These are phyloP conservation scores for Corchorus olitorius DNA, from an alignment of 345 rosid species.

Conservation along the genomic window DNA sequence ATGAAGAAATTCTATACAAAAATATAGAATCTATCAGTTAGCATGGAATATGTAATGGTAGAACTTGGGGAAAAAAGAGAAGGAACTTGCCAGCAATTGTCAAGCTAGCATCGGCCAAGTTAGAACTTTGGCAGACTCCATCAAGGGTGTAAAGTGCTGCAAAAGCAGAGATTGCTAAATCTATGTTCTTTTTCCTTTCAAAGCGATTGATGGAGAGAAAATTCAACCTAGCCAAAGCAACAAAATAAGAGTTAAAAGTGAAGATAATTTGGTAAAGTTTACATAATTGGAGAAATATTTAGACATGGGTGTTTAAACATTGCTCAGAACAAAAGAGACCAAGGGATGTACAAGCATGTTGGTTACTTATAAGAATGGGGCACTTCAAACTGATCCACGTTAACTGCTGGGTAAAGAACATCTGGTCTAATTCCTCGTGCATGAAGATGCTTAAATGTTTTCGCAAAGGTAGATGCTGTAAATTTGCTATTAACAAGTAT, in stretches of 20 bases:
- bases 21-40: not conserved
- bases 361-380: conserved; percentile 60
- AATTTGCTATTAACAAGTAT: conserved; percentile 87
- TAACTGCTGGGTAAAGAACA: conserved; percentile 91
- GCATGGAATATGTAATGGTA: not conserved
- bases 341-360: conserved; percentile 37
- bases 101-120: conserved; percentile 52
- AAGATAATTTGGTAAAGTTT: conserved; percentile 1
- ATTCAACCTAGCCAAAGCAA: conserved; percentile 57
- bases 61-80: not conserved
- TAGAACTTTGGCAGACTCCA: conserved; percentile 24
- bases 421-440: conserved; percentile 67
- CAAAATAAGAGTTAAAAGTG: not conserved
- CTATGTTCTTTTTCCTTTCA: conserved; percentile 87
- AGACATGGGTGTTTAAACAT: conserved; percentile 1
- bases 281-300: not conserved
- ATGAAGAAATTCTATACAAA: not conserved
- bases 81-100: conserved; percentile 72
- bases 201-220: conserved; percentile 89
- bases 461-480: conserved; percentile 82
- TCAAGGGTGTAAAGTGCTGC: conserved; percentile 57
- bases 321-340: conserved; percentile 25
- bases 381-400: conserved; percentile 69
- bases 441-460: conserved; percentile 79
- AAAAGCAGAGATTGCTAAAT: conserved; percentile 85